Base-by-base conservation (phyloP, 2,329 filamentous ascomycete species). In the Aspergillus glaucus region DNA sequence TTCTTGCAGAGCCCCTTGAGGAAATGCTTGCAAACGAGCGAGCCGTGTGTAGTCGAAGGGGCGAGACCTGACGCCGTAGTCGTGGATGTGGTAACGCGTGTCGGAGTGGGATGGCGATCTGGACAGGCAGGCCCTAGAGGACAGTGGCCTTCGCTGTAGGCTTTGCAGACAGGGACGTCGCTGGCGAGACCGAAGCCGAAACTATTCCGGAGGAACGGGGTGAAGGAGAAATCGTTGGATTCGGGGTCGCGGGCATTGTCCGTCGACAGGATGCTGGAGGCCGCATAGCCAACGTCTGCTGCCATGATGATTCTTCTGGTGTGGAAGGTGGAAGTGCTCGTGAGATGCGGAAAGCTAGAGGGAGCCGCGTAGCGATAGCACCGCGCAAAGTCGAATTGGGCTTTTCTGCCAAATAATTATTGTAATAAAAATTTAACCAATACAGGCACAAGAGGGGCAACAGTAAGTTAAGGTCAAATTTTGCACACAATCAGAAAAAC, bases 1-100 rank as follows among this genome's bases (percentile, higher is more conserved):
- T 97, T 97, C 68, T 98, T 98, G 78, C 93, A 98, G 17, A 98
- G 82, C 0, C 91, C 92, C 56, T 94, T 88, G 63, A 97, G 84
- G 85, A 93, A 97, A 78, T 97, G 93, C 75, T 98, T 98, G 82
- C 93, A 98, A 52, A 98, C 92, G 14, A 97, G 82, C 45, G 75
- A 80, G 26, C 69, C 68, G 48, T 71, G 67, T 4, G 66, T 70
- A 15, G 69, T 68, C 15, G 70, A 67, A 4, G 71, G 64, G 10
- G 67, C 66, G 47, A 70, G 58, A 12, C 67, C 67, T 3, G 67
- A 70, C 37, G 68, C 67, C n/a, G 67, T 69, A n/a, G 67, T 72
- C 1, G 68, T 69, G 10, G 69, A 70, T 1, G 69, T 72, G 7
- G 70, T 71, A 30, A 72, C 67, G 41, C 70, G 67, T 4, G 69